Base-by-base conservation (phyloP, 1,139 yeast species). In the Geotrichum bryndzae region DNA sequence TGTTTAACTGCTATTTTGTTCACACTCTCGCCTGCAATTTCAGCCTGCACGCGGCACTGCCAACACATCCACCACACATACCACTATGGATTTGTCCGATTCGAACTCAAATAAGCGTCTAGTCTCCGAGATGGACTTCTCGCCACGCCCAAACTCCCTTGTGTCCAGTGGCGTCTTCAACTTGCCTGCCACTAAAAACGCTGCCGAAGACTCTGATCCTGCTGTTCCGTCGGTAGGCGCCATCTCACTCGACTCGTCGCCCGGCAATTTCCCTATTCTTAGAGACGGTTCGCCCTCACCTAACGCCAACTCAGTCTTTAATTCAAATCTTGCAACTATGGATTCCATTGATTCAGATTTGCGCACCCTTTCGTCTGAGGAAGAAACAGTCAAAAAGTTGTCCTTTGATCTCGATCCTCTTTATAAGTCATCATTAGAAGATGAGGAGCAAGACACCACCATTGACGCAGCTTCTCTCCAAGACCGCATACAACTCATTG, bases 91-190 rank as follows among this genome's bases (percentile, higher is more conserved):
- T 41, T 41, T 7, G 48, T 41, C 48, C 22, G 48, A 41, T 41
- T 41, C 48, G 22, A 46, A 46, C 27, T 29, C 46, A 10, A 61
- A 61, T 33, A 61, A 61, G 50, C 56, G 64, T 13, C 52, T 59
- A 27, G 64, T 61, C 8, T 61, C 64, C 15, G 64, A 59, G n/a
- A 61, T 61, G 64, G 64, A 61, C 50, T 61, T 61, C 46, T 61
- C 64, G 54, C 64, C 64, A 10, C 58, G 64, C 27, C 64, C 64
- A 7, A 54, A 61, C 46, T 51, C 60, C 48, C 59, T 56, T 33
- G 55, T 54, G 18, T 25, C 61, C n/a, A 54, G 18, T 25, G 53
- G 59, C 6, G 58, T 52, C 11, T 18, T 55, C 25, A 46, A 41
- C 45, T 41, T 46, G 1, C 53, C 58, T 13, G 48, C 6, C 18